Evolutionary conservation across 345 rosid genomes (phyloP), one percentile per base, ranked within the genome.

Genomic region (Salix exigua): DNA sequence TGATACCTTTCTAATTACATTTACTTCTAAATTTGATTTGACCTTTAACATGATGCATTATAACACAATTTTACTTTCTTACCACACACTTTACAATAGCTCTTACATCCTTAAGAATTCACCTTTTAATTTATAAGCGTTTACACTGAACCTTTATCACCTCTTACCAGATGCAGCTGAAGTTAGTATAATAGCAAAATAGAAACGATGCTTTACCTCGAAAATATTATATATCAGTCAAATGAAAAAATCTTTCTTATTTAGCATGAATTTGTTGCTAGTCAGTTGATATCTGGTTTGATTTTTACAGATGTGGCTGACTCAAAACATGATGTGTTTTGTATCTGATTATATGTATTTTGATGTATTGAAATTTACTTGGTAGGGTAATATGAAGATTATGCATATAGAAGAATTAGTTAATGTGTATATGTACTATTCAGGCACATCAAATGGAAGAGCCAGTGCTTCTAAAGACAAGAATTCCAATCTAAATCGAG

Each of bases 391-490:
- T 16, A 48, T 5, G 19, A 48, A 48, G 19, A 6, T 48, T 6
- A 48, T 48, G 53, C 53, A 4, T 48, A 48, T 5, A 48, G 53
- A 16, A 48, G 53, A 16, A 48, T 48, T 48, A 48, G 53, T 17
- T 48, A 17, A 48, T 48, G 53, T 16, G 6, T 48, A 48, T 48
- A 48, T 48, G 53, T 48, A 17, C 19, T 48, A 42, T 68, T 55
- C 66, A 71, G 82, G 79, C 53, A 42, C 73, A 74, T 77, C 44
- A 71, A 74, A 62, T 53, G 68, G 50, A 71, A 55, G 48, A 16
- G 70, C 33, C 58, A 81, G 63, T 81, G 62, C 82, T 66, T 73
- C 81, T 53, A 68, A 79, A 73, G 58, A 30, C 64, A 78, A 55
- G 55, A 77, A 64, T 61, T 60, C 80, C 23, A 68, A 74, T 42